These are phyloP conservation scores for Hygrocybe coccinea DNA, from an alignment of 768 basidiomycete genomes.

Conservation along the genomic window DNA sequence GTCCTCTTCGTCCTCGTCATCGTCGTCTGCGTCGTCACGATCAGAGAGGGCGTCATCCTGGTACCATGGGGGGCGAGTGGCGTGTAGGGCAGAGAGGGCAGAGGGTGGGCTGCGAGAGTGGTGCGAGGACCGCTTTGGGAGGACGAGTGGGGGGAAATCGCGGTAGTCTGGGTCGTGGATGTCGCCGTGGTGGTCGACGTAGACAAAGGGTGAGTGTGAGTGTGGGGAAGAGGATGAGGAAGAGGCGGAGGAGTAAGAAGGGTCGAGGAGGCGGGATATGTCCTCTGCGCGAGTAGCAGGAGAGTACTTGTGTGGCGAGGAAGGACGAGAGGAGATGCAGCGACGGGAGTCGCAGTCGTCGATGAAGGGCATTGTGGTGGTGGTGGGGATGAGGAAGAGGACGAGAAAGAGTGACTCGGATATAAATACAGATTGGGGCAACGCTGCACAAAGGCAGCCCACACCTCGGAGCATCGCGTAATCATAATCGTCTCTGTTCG, in stretches of 20 bases:
- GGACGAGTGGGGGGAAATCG: slow-evolving; percentile 45
- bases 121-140: neutral
- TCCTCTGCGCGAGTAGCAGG: slow-evolving; percentile 40
- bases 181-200: slow-evolving; percentile 58
- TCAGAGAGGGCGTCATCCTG: slow-evolving; percentile 22
- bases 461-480: no score
- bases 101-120: neutral
- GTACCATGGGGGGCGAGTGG: slow-evolving; percentile 33
- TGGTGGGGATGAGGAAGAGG: no score
- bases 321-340: no score
- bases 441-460: no score
- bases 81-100: slow-evolving; percentile 17
- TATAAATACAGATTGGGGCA: no score
- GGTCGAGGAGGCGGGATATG: slow-evolving; percentile 61
- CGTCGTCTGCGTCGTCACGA: slow-evolving; percentile 22
- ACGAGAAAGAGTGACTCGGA: no score
- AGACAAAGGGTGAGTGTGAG: slow-evolving; percentile 34
- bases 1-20: slow-evolving; percentile 23
- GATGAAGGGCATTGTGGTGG: no score
- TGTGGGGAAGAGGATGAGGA: slow-evolving; percentile 18
- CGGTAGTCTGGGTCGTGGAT: slow-evolving; percentile 66
- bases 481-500: no score
- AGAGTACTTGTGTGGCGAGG: no score
- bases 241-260: slow-evolving; percentile 44
- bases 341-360: no score